Percentiles rank a stretch among this genome's conserved stretches.
These are phyloP conservation scores for Prunus dulcis DNA, from an alignment of 306 rosid species.

Conservation along the genomic window DNA sequence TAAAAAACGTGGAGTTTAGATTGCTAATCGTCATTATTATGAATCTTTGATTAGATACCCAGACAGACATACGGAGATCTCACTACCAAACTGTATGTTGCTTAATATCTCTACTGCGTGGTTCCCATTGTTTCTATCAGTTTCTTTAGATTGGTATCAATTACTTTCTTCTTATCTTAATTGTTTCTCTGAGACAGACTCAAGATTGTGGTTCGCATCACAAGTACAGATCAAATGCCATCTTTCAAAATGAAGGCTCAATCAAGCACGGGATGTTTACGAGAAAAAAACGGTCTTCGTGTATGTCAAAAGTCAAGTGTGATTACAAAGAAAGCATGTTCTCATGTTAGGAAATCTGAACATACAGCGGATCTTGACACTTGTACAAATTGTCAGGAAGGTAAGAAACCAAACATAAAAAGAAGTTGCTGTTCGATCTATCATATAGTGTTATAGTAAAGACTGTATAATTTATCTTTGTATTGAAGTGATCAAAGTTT, in stretches of 20 bases:
- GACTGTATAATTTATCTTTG: neutral
- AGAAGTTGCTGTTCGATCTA: neutral
- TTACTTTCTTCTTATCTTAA: constrained; percentile 1
- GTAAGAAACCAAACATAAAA: constrained; percentile 40
- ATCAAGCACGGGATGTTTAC: constrained; percentile 63
- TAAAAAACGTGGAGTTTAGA: neutral
- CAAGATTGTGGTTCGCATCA: constrained; percentile 40
- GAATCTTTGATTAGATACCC: neutral
- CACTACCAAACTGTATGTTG: constrained; percentile 7
- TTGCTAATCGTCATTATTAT: neutral
- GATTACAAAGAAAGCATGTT: constrained; percentile 70
- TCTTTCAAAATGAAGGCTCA: constrained; percentile 91
- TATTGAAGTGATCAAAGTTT: neutral
- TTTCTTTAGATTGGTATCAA: constrained; percentile 1
- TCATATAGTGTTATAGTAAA: constrained; percentile 1
- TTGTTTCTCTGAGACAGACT: constrained; percentile 29
- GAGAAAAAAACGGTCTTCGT: constrained; percentile 71
- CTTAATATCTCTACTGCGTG: neutral
- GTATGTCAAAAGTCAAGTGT: constrained; percentile 65
- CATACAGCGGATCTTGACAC: constrained; percentile 48
- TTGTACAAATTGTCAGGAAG: constrained; percentile 50
- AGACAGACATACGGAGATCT: neutral
- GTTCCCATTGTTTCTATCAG: constrained; percentile 4
- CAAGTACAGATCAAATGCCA: constrained; percentile 87
- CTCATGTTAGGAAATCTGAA: constrained; percentile 46